Conservation (phyloP, 116 monocot genomes). For the Phalaenopsis hybrid region DNA sequence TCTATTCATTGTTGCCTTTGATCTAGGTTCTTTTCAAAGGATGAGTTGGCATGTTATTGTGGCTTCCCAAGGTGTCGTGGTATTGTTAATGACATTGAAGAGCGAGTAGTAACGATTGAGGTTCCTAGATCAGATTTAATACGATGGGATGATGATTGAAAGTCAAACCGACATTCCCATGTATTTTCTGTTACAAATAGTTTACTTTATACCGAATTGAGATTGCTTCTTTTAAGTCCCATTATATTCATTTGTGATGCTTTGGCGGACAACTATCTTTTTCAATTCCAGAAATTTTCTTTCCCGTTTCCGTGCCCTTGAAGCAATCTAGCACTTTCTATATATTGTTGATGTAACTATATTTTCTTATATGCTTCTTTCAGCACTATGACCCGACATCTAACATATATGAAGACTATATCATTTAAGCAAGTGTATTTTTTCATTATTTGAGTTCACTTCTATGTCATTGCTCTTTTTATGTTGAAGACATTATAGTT, state of each 20-base stretch:
- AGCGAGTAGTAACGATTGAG: slow-evolving; percentile 49
- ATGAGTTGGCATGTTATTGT: slow-evolving; percentile 89
- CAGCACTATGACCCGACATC: no score
- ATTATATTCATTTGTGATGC: background rate
- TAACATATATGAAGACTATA: no score
- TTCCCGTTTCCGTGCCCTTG: background rate
- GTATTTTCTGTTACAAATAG: background rate
- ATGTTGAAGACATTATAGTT: background rate
- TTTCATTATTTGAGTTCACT: background rate
- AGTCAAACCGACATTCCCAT: slow-evolving; percentile 1
- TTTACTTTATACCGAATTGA: background rate
- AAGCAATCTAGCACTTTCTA: background rate
- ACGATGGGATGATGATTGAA: slow-evolving; percentile 57
- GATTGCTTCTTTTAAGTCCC: background rate
- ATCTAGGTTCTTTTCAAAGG: slow-evolving; percentile 85
- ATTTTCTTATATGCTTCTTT: background rate
- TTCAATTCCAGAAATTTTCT: background rate
- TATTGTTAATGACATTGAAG: slow-evolving; percentile 88
- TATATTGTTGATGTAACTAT: background rate
- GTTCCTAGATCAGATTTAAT: slow-evolving; percentile 55
- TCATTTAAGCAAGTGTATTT: background rate
- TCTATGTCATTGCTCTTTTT: background rate
- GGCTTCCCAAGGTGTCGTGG: slow-evolving; percentile 89
- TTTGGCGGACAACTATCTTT: no score
- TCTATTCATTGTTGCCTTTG: slow-evolving; percentile 13